phyloP scores from a whole-genome alignment of 2,329 filamentous ascomycete species.

The Rasamsonia emersonii region DNA sequence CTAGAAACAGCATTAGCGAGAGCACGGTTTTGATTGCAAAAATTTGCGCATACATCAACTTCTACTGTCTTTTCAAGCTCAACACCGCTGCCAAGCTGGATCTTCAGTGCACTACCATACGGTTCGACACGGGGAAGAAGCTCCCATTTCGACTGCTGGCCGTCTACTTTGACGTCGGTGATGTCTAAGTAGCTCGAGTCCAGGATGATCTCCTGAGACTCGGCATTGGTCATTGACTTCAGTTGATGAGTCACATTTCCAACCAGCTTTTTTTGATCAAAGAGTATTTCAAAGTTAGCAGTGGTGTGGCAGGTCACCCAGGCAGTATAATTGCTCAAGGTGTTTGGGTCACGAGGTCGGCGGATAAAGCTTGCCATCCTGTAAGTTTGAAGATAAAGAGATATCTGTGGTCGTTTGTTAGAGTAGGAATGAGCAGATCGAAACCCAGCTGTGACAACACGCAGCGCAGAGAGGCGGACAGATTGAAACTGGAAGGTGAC shows the following conservation, averaged over 20 bases:
- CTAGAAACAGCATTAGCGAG: conserved; percentile 19
- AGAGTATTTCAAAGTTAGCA: conserved; percentile 74
- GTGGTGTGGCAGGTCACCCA: conserved; percentile 79
- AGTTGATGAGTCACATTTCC: conserved; percentile 71
- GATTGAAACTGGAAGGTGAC: too few relatives aligned
- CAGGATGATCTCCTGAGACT: conserved; percentile 69
- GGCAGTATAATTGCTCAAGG: conserved; percentile 81
- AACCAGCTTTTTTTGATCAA: conserved; percentile 65
- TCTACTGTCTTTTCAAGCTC: conserved; percentile 40
- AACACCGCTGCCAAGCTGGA: conserved; percentile 40
- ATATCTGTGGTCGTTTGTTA: too few relatives aligned
- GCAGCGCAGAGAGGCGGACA: too few relatives aligned
- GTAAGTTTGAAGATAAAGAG: not conserved
- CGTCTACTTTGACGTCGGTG: conserved; percentile 60
- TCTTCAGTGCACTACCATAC: conserved; percentile 46
- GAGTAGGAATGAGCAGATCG: too few relatives aligned
- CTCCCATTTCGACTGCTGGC: conserved; percentile 57
- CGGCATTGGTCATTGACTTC: conserved; percentile 64
- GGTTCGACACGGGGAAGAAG: conserved; percentile 63
- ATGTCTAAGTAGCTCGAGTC: conserved; percentile 82
- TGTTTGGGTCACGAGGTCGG: conserved; percentile 69
- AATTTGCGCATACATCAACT: conserved; percentile 39
- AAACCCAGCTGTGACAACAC: too few relatives aligned
- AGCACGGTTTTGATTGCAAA: too few relatives aligned
- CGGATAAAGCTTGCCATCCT: conserved; percentile 33